A percentile compares a stretch with the other conserved stretches of the same genome.
These are phyloP conservation scores for Geosmithia putterillii DNA, from an alignment of 2,329 filamentous ascomycete genomes.

Conservation along the genomic window DNA sequence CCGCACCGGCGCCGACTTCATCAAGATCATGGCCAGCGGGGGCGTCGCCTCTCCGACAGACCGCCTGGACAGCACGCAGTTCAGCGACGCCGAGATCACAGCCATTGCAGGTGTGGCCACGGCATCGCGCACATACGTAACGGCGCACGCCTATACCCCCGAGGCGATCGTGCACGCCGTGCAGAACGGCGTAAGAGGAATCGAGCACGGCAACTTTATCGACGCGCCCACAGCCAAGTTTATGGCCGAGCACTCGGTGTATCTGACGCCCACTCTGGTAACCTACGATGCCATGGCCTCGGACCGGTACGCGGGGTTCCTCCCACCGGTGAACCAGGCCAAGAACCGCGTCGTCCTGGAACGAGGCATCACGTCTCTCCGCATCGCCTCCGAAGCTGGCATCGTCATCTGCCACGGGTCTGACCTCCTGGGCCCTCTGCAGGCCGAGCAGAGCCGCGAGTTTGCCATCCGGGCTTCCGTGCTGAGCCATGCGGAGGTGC, in stretches of 20 bases:
- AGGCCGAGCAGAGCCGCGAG: slow-evolving; percentile 17
- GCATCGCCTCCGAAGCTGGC: slow-evolving; percentile 36
- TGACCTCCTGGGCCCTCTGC: slow-evolving; percentile 17
- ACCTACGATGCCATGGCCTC: slow-evolving; percentile 23
- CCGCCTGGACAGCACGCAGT: slow-evolving; percentile 38
- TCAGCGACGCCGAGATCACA: slow-evolving; percentile 41
- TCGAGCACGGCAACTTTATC: slow-evolving; percentile 33
- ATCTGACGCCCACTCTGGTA: slow-evolving; percentile 41
- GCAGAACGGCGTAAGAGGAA: slow-evolving; percentile 39
- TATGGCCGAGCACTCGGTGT: slow-evolving; percentile 35
- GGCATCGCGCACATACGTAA: slow-evolving; percentile 38
- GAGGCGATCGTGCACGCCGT: slow-evolving; percentile 40
- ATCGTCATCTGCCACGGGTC: slow-evolving; percentile 44
- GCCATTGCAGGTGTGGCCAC: slow-evolving; percentile 38
- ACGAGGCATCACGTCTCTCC: slow-evolving; percentile 30
- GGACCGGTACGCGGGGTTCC: slow-evolving; percentile 37
- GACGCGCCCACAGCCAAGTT: slow-evolving; percentile 29
- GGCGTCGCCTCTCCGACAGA: slow-evolving; percentile 46
- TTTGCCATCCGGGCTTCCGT: slow-evolving; percentile 15
- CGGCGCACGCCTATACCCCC: slow-evolving; percentile 45
- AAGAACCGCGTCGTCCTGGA: slow-evolving; percentile 39
- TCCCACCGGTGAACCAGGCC: slow-evolving; percentile 26
- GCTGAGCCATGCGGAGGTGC: slow-evolving; percentile 10
- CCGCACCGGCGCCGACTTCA: slow-evolving; percentile 42
- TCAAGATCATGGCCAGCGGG: slow-evolving; percentile 49